Base-by-base conservation (phyloP, 2,329 filamentous ascomycete genomes). In the Diaporthe amygdali region DNA sequence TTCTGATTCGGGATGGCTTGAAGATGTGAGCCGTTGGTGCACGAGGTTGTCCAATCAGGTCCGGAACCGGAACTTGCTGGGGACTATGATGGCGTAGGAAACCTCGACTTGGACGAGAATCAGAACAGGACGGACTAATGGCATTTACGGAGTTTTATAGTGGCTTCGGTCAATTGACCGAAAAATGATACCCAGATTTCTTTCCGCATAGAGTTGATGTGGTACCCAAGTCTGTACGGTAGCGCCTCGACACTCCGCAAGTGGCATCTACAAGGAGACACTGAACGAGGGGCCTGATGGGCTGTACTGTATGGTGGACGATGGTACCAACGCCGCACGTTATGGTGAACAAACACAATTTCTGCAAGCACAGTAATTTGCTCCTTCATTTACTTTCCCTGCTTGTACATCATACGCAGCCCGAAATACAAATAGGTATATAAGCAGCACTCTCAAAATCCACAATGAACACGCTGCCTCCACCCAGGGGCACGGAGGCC, bases 341-440 rank as follows among this genome's bases (percentile, higher is more conserved):
- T 27, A 22, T 20, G n/a, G n/a, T n/a, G n/a, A 22, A 20, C 30
- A 32, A 14, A 12, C 27, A 8, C 12, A 22, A 10, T 63, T 17
- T 17, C 30, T 25, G n/a, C 14, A 49, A 32, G 41, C 12, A 9
- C 22, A 20, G 27, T 59, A 46, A 1, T 49, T 39, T 59, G 20
- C 12, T 49, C 17, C 2, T 64, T 49, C 5, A 56, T 66, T 27
- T 66, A 22, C 34, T 12, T 51, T 44, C 20, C 6, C 34, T 44
- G 27, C 49, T 70, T 34, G 34, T 39, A 66, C 51, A 72, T 41
- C 20, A 49, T 52, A 22, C 32, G 32, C 59, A 32, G 32, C 32
- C 56, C 44, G 39, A 44, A 66, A 72, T 69, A 44, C 67, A 72
- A 72, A 44, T 72, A 66, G 70, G 59, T 72, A 70, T 66, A 70